phyloP scores from a whole-genome alignment of 352 stramenopile species.

The Phytophthora foliorum region DNA sequence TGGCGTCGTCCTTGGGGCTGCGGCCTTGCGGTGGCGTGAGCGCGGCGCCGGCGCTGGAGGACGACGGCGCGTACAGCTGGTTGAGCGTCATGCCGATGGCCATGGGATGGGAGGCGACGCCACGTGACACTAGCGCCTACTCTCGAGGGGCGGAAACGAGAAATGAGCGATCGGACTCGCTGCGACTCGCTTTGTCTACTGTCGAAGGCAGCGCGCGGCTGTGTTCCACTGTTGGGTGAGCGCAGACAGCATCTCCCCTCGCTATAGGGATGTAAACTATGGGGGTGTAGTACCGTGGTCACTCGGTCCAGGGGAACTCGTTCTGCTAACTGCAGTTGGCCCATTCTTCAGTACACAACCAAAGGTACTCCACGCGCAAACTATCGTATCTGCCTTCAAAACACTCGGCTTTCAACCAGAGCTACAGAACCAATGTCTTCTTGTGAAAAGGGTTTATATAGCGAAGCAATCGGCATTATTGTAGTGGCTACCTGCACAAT shows the following conservation, averaged over 20 bases:
- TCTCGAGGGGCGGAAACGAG: constrained; percentile 14
- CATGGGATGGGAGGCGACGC: constrained; percentile 41
- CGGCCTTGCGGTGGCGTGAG: constrained; percentile 38
- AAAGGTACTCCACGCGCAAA: too few species aligned
- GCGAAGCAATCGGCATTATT: background rate
- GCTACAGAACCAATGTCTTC: too few species aligned
- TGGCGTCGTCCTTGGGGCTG: constrained; percentile 37
- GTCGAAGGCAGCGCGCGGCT: background rate
- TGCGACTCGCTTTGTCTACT: constrained; percentile 4
- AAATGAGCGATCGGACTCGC: constrained; percentile 8
- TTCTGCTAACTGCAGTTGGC: too few species aligned
- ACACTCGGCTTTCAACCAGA: too few species aligned
- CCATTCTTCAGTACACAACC: too few species aligned
- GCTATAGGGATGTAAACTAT: constrained; percentile 9
- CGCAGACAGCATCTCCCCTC: constrained; percentile 11
- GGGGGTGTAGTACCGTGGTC: background rate
- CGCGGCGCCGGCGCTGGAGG: constrained; percentile 20
- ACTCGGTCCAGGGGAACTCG: background rate
- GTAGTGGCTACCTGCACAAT: background rate
- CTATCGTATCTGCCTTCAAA: too few species aligned
- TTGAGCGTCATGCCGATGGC: constrained; percentile 79
- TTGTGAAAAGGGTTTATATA: too few species aligned
- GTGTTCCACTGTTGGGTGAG: constrained; percentile 9
- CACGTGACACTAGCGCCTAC: constrained; percentile 31
- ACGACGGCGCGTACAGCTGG: constrained; percentile 68